These are phyloP conservation scores for Neocatenulostroma microsporum DNA, from an alignment of 2,329 filamentous ascomycete genomes.

Conservation along the genomic window DNA sequence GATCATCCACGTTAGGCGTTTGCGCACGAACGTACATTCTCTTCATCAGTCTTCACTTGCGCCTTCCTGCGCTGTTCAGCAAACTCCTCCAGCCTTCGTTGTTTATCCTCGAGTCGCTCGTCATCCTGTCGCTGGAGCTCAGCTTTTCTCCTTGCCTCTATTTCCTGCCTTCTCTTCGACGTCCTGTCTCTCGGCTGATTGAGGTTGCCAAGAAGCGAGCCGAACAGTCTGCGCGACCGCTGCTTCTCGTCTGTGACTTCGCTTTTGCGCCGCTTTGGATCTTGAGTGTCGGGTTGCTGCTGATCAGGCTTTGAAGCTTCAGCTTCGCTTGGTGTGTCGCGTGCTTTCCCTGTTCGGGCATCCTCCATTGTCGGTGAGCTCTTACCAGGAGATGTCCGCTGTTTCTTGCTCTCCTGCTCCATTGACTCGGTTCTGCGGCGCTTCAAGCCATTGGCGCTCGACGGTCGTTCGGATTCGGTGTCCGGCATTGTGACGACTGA, in stretches of 20 bases:
- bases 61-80: conserved; percentile 50
- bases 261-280: conserved; percentile 15
- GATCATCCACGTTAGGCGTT: neutral
- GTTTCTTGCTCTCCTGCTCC: conserved; percentile 21
- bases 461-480: conserved; percentile 1
- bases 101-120: conserved; percentile 61
- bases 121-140: conserved; percentile 56
- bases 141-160: conserved; percentile 70
- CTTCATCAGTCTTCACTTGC: conserved; percentile 67
- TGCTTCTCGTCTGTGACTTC: conserved; percentile 62
- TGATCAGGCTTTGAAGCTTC: neutral
- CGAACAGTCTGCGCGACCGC: conserved; percentile 77
- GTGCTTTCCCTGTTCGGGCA: conserved; percentile 2
- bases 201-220: conserved; percentile 39
- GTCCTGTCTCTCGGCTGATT: conserved; percentile 52
- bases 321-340: conserved; percentile 1
- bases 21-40: conserved; percentile 53
- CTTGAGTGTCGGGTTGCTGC: neutral
- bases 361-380: conserved; percentile 14
- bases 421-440: conserved; percentile 16
- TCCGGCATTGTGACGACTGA: neutral
- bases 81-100: conserved; percentile 54
- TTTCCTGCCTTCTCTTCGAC: conserved; percentile 71
- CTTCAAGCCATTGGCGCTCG: conserved; percentile 19
- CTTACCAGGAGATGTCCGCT: conserved; percentile 26